Percentiles rank a stretch among this genome's conserved stretches.
Conservation (phyloP, 106 monocot species). For the Vanilla planifolia region DNA sequence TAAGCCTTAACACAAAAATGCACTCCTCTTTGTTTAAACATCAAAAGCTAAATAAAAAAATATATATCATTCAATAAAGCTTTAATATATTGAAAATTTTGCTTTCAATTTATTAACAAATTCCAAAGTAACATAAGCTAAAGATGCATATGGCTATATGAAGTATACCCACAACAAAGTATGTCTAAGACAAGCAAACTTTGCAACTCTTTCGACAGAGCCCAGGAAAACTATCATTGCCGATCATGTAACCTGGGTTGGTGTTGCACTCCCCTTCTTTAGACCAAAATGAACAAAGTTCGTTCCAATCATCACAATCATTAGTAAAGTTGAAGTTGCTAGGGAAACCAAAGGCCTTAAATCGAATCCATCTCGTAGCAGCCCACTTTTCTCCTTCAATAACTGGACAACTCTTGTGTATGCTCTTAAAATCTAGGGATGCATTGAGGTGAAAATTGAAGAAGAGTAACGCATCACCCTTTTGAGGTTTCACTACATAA, state of each 20-base stretch:
- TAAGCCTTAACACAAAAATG: no score
- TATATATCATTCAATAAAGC: no score
- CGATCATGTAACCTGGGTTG: conserved; percentile 45
- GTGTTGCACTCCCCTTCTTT: conserved; percentile 39
- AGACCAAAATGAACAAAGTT: conserved; percentile 36
- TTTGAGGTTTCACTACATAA: conserved; percentile 39
- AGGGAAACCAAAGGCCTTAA: conserved; percentile 45
- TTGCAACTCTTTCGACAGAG: conserved; percentile 48
- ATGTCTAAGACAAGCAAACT: conserved; percentile 21
- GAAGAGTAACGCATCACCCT: conserved; percentile 53
- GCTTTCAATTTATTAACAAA: no score
- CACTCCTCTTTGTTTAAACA: no score
- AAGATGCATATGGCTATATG: no score
- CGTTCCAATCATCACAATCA: conserved; percentile 27
- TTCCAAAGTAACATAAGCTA: no score
- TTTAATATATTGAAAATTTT: no score
- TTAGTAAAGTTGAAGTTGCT: no score
- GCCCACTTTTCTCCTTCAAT: conserved; percentile 58
- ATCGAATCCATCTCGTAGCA: conserved; percentile 57
- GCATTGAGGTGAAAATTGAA: conserved; percentile 34
- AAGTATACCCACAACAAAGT: no score
- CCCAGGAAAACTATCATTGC: conserved; percentile 17
- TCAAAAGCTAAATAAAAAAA: no score
- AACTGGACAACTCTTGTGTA: conserved; percentile 54
- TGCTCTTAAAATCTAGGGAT: conserved; percentile 19